phyloP scores from a whole-genome alignment of 768 basidiomycete species.

The Tulasnella sp. region DNA sequence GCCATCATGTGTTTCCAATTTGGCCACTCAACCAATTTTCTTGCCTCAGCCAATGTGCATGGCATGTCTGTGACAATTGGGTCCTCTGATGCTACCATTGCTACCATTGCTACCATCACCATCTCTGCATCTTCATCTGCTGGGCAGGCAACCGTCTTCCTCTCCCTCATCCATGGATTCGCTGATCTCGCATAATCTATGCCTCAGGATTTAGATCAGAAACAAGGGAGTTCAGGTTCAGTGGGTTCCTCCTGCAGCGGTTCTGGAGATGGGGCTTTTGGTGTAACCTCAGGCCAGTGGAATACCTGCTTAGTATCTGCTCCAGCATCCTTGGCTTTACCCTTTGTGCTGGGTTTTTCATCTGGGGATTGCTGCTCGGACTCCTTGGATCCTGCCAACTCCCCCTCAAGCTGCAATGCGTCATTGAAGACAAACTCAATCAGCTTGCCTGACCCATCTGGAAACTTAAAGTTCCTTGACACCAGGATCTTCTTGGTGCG shows the following conservation, averaged over 20 bases:
- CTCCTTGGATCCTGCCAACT: neutral
- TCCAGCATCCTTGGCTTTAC: neutral
- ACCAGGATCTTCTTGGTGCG: too few relatives aligned
- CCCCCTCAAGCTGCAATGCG: neutral
- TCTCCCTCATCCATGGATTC: too few relatives aligned
- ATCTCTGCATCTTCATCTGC: neutral
- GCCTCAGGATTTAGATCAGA: neutral
- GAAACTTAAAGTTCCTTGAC: neutral
- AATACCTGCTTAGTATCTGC: neutral
- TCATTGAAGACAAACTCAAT: neutral
- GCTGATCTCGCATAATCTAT: too few relatives aligned
- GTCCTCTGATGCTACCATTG: neutral
- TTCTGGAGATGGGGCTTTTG: neutral
- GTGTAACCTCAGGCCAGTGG: neutral
- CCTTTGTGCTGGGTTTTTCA: neutral
- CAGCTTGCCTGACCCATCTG: neutral
- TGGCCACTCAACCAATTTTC: slow-evolving; percentile 5
- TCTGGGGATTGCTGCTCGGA: neutral
- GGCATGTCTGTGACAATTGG: slow-evolving; percentile 23
- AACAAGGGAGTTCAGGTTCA: neutral
- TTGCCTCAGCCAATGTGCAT: slow-evolving; percentile 21
- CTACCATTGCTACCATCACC: too few relatives aligned
- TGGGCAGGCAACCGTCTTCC: neutral
- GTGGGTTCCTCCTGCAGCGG: neutral
- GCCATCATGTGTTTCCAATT: slow-evolving; percentile 23